Percentiles rank a stretch among this genome's conserved stretches.
These are phyloP conservation scores for Spirogloea muscicola DNA, from an alignment of 139 green algal species.

Conservation along the genomic window DNA sequence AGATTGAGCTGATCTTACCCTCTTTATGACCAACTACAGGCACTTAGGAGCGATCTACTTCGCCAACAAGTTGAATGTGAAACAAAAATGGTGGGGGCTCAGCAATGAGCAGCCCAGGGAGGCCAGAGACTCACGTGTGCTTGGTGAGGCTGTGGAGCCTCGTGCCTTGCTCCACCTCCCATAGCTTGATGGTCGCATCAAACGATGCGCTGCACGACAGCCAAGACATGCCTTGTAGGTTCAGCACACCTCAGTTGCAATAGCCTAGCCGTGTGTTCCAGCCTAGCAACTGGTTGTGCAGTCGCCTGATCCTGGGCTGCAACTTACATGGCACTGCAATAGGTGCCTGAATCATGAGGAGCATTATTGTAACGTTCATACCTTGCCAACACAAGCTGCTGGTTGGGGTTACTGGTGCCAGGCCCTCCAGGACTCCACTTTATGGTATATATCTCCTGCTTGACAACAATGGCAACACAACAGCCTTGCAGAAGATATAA, in stretches of 20 bases:
- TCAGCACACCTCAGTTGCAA: not conserved
- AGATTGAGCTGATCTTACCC: too few relatives aligned
- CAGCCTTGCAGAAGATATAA: too few relatives aligned
- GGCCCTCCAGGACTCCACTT: conserved; percentile 71
- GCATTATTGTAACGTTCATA: not conserved
- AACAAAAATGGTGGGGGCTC: too few relatives aligned
- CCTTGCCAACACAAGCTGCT: conserved; percentile 67
- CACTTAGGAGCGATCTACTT: too few relatives aligned
- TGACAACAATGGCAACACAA: not conserved
- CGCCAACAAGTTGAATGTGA: too few relatives aligned
- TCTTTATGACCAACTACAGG: too few relatives aligned
- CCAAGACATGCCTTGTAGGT: not conserved
- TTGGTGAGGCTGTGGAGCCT: conserved; percentile 61
- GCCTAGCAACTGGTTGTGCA: too few relatives aligned
- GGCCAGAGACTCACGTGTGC: conserved; percentile 50
- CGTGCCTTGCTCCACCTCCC: conserved; percentile 69
- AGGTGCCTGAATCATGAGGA: not conserved
- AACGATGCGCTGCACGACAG: conserved; percentile 64
- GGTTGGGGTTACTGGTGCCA: conserved; percentile 59
- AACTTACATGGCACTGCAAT: too few relatives aligned
- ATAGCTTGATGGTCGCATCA: conserved; percentile 78
- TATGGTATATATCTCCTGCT: conserved; percentile 81
- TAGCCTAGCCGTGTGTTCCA: too few relatives aligned
- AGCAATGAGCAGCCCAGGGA: not conserved
- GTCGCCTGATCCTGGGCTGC: too few relatives aligned